Evolutionary conservation across 192 early-diverging fungal species (phyloP).

Genomic region (Cetraspora pellucida): DNA sequence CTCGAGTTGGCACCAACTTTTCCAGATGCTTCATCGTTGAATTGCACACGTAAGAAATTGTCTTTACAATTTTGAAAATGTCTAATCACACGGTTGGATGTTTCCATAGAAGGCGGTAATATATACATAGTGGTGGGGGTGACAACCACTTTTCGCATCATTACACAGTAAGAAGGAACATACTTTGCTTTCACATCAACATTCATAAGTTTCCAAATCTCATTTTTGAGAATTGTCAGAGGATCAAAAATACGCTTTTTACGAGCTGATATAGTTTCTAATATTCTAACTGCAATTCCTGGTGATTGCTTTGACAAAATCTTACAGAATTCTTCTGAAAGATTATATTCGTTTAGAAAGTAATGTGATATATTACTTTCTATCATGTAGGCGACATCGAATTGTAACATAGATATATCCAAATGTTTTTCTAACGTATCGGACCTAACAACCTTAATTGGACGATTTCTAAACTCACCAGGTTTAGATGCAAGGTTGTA

Average conservation of each 20-base stretch:
- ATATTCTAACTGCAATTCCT: constrained; percentile 38
- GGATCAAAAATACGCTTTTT: constrained; percentile 51
- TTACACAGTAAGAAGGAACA: constrained; percentile 50
- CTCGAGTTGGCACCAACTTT: constrained; percentile 40
- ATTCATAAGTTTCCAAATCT: constrained; percentile 29
- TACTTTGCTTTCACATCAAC: constrained; percentile 32
- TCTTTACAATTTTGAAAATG: constrained; percentile 52
- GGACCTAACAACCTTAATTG: not conserved
- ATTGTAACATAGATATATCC: constrained; percentile 33
- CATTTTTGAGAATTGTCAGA: constrained; percentile 27
- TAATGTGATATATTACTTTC: constrained; percentile 48
- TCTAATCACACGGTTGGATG: constrained; percentile 74
- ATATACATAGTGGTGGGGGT: constrained; percentile 71
- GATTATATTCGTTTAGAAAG: constrained; percentile 48
- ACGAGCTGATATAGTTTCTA: constrained; percentile 37
- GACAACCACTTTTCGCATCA: constrained; percentile 60
- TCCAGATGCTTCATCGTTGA: constrained; percentile 62
- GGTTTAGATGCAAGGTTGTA: constrained; percentile 39
- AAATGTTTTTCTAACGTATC: not conserved
- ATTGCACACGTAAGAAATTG: constrained; percentile 71
- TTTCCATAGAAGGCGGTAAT: constrained; percentile 65
- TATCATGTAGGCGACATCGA: constrained; percentile 51
- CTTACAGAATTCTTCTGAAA: constrained; percentile 42
- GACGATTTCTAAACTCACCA: not conserved
- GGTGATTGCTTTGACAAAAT: constrained; percentile 33